Conservation (phyloP, 2,329 filamentous ascomycete genomes). For the Aquanectria penicillioides region DNA sequence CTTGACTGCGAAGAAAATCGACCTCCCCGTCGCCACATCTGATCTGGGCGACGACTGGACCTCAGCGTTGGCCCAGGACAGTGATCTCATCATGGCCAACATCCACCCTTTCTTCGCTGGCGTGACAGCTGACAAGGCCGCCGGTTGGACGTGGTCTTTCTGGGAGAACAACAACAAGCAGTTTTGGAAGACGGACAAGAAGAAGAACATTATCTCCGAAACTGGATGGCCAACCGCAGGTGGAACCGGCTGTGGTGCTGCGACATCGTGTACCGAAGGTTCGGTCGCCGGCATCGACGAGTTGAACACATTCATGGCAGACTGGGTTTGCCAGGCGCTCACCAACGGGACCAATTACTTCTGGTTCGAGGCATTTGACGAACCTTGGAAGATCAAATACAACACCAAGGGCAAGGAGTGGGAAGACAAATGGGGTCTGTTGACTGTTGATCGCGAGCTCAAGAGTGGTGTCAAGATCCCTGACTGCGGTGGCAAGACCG, state of each 20-base stretch:
- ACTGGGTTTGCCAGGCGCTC: constrained; percentile 85
- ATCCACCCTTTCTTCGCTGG: constrained; percentile 97
- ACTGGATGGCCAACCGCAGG: constrained; percentile 90
- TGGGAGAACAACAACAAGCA: constrained; percentile 76
- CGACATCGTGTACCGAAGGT: constrained; percentile 67
- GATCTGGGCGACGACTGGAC: constrained; percentile 93
- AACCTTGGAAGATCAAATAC: constrained; percentile 89
- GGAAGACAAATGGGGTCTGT: constrained; percentile 96
- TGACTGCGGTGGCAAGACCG: constrained; percentile 81
- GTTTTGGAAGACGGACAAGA: constrained; percentile 70
- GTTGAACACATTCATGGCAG: constrained; percentile 86
- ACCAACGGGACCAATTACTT: constrained; percentile 91
- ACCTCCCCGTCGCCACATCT: constrained; percentile 84
- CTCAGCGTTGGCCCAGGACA: constrained; percentile 70
- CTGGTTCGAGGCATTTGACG: constrained; percentile 97
- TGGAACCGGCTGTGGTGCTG: constrained; percentile 77
- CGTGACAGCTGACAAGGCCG: constrained; percentile 72
- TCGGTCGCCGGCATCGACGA: constrained; percentile 82
- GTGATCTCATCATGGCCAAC: constrained; percentile 95
- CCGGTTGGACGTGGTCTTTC: constrained; percentile 84
- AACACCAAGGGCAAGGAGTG: constrained; percentile 77
- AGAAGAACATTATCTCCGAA: constrained; percentile 85
- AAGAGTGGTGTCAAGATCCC: constrained; percentile 88
- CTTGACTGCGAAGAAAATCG: constrained; percentile 71
- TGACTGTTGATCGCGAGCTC: constrained; percentile 85